These are phyloP conservation scores for Cenchrus americanus DNA, from an alignment of 176 grass and related monocot species.

Conservation along the genomic window DNA sequence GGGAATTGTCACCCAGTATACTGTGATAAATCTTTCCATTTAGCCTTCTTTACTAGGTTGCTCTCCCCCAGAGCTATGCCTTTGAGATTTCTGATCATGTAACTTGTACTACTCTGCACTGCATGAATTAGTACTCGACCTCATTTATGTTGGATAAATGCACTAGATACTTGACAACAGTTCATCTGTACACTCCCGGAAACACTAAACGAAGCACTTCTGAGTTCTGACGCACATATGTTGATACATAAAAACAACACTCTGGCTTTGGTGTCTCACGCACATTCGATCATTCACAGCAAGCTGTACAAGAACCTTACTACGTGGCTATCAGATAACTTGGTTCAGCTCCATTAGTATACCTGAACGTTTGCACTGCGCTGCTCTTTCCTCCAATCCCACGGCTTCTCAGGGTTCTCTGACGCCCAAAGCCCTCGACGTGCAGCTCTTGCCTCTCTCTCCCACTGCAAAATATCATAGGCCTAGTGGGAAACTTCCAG, in stretches of 20 bases:
- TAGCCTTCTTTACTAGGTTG: too few species aligned
- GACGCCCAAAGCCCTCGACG: conserved; percentile 48
- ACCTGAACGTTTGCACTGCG: conserved; percentile 37
- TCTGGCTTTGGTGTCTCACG: too few species aligned
- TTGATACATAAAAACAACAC: neutral
- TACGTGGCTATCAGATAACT: neutral
- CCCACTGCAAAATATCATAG: conserved; percentile 48
- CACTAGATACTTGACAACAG: neutral
- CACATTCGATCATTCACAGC: neutral
- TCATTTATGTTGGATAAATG: neutral
- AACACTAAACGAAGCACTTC: neutral
- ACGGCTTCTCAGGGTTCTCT: conserved; percentile 62
- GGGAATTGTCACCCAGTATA: neutral
- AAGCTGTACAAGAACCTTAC: conserved; percentile 26
- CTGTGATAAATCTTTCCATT: neutral
- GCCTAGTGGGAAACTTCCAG: neutral
- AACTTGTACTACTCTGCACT: neutral
- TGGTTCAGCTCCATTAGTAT: conserved; percentile 16
- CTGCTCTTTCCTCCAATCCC: conserved; percentile 62
- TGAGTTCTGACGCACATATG: neutral
- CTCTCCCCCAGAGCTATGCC: too few species aligned
- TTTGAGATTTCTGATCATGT: neutral
- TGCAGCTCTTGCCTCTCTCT: conserved; percentile 51
- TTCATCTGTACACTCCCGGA: neutral
- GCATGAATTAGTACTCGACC: neutral